A percentile compares a stretch with the other conserved stretches of the same genome.
Evolutionary conservation across 768 basidiomycete species (phyloP).

Genomic region (Thelephora ganbajun): DNA sequence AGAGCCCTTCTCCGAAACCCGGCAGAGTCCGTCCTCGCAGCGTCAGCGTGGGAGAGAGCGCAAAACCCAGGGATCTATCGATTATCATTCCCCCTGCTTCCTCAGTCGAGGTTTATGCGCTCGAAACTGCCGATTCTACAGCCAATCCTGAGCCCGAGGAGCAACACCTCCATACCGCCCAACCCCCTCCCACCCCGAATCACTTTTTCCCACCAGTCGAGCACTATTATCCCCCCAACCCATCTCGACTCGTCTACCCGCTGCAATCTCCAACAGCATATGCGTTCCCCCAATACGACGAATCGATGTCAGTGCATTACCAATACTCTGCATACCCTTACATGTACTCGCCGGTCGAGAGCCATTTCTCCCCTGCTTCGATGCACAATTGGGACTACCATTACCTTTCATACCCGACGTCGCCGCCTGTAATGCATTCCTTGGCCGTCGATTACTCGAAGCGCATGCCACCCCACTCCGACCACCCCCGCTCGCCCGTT

Average conservation of each 20-base stretch:
- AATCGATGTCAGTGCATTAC: slow-evolving; percentile 4
- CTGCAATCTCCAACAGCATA: background rate
- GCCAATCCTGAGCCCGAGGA: slow-evolving; percentile 8
- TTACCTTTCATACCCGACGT: background rate
- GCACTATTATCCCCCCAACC: too few species aligned
- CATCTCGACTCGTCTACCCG: background rate
- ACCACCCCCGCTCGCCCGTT: background rate
- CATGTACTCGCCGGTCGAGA: slow-evolving; percentile 7
- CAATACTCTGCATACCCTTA: slow-evolving; percentile 8
- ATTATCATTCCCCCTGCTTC: background rate
- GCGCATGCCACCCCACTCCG: too few species aligned
- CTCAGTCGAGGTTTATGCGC: background rate
- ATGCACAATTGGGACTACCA: background rate
- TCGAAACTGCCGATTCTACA: slow-evolving; percentile 10
- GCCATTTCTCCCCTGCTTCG: background rate
- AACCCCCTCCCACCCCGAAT: too few species aligned
- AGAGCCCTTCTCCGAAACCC: too few species aligned
- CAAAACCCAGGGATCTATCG: slow-evolving; percentile 8
- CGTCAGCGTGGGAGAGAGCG: slow-evolving; percentile 17
- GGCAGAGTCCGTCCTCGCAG: slow-evolving; percentile 14
- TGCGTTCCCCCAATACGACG: slow-evolving; percentile 4
- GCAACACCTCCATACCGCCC: too few species aligned
- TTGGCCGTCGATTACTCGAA: background rate
- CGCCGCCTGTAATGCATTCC: background rate
- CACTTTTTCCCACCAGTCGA: too few species aligned